A percentile compares a stretch with the other conserved stretches of the same genome.
These are phyloP conservation scores for Paecilomyces fulvus DNA, from an alignment of 2,329 filamentous ascomycete genomes.

Conservation along the genomic window DNA sequence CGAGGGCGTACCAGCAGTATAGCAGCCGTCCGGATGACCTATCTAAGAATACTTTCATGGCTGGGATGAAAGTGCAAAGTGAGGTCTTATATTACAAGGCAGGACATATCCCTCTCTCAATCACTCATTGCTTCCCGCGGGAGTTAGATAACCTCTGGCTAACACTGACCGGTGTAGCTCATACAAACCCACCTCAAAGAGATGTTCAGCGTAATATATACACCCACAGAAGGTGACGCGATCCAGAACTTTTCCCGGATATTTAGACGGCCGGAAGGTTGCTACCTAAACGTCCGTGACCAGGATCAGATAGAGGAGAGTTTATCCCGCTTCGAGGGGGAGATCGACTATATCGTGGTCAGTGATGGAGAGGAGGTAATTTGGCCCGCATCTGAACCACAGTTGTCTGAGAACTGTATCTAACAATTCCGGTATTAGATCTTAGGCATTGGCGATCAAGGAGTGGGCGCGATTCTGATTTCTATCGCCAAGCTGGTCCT, in stretches of 20 bases:
- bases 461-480: constrained; percentile 75
- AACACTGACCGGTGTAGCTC: constrained; percentile 40
- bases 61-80: constrained; percentile 77
- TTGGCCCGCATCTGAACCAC: too few species aligned
- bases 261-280: constrained; percentile 71
- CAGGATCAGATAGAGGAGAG: constrained; percentile 57
- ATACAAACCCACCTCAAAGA: constrained; percentile 71
- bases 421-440: constrained; percentile 49
- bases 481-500: constrained; percentile 75
- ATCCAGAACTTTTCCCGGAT: constrained; percentile 75
- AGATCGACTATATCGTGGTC: constrained; percentile 83
- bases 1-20: constrained; percentile 76
- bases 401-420: background rate
- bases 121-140: background rate
- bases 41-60: constrained; percentile 82
- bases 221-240: constrained; percentile 80
- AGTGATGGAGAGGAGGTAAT: constrained; percentile 54
- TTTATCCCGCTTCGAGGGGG: constrained; percentile 48
- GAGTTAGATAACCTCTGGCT: background rate
- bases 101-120: constrained; percentile 9
- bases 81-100: constrained; percentile 72
- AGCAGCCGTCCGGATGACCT: constrained; percentile 52
- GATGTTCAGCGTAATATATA: constrained; percentile 88
- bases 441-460: constrained; percentile 82
- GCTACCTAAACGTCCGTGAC: constrained; percentile 68